Evolutionary conservation across 2,329 filamentous ascomycete genomes (phyloP).

Genomic region (Didymella segeticola): DNA sequence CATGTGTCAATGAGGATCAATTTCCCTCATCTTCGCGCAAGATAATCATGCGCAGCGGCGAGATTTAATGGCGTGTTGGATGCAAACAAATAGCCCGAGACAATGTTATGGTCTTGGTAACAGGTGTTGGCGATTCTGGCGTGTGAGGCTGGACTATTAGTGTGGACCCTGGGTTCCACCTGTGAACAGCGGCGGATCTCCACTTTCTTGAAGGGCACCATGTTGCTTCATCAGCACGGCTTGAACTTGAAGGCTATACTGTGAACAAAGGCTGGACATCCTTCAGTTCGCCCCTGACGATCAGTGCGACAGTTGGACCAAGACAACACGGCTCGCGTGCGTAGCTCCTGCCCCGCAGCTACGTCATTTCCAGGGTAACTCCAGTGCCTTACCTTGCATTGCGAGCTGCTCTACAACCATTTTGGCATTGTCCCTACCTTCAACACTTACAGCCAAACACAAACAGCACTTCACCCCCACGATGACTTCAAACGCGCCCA

Average conservation of each 20-base stretch:
- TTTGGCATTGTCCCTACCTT: not conserved
- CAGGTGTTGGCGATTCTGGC: not conserved
- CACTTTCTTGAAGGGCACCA: slow-evolving; percentile 3
- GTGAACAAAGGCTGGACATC: not conserved
- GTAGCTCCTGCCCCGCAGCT: slow-evolving; percentile 13
- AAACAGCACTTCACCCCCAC: slow-evolving; percentile 3
- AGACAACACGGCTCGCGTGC: slow-evolving; percentile 7
- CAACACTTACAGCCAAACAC: not conserved
- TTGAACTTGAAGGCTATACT: not conserved
- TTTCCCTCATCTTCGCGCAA: not conserved
- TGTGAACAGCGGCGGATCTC: slow-evolving; percentile 4
- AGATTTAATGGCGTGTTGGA: not conserved
- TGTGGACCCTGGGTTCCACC: slow-evolving; percentile 12
- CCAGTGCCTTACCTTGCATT: slow-evolving; percentile 11
- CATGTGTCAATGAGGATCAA: no score
- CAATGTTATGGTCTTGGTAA: not conserved
- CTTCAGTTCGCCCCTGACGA: slow-evolving; percentile 6
- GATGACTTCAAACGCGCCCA: slow-evolving; percentile 60
- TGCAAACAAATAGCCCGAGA: not conserved
- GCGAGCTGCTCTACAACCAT: slow-evolving; percentile 1
- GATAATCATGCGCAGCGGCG: not conserved
- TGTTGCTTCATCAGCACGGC: not conserved
- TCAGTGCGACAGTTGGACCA: slow-evolving; percentile 1
- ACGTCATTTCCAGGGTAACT: slow-evolving; percentile 11
- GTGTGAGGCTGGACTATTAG: not conserved